phyloP scores from a whole-genome alignment of 768 basidiomycete genomes.

The Russula abietina region DNA sequence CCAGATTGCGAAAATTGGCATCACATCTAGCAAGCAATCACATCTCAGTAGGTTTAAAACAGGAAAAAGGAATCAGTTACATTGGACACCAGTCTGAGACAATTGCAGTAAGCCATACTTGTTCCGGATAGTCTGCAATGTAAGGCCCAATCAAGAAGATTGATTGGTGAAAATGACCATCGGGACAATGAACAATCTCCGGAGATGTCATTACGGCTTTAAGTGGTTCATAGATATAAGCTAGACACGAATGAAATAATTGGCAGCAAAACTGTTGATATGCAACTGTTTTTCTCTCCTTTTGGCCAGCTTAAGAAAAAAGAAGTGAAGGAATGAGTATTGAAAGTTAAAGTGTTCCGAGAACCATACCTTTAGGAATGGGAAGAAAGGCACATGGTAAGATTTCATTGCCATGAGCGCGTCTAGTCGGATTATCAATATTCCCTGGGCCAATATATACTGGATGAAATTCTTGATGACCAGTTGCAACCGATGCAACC shows the following conservation, averaged over 20 bases:
- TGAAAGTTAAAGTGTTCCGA: too few relatives aligned
- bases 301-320: not conserved
- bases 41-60: too few relatives aligned
- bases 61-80: slow-evolving; percentile 13
- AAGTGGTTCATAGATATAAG: not conserved
- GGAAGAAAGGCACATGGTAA: not conserved
- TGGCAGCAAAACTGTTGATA: not conserved
- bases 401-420: not conserved
- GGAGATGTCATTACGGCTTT: not conserved
- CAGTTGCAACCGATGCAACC: not conserved
- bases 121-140: slow-evolving; percentile 25
- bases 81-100: slow-evolving; percentile 31
- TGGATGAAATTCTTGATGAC: not conserved
- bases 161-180: slow-evolving; percentile 32
- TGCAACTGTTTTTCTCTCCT: not conserved
- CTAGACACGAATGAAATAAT: not conserved
- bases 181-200: slow-evolving; percentile 16
- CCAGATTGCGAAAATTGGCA: not conserved
- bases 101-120: slow-evolving; percentile 10
- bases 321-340: not conserved
- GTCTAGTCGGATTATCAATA: not conserved
- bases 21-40: slow-evolving; percentile 10
- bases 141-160: slow-evolving; percentile 33
- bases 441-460: not conserved
- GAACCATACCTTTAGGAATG: not conserved